Percentiles rank a stretch among this genome's conserved stretches.
phyloP scores from a whole-genome alignment of 2,329 filamentous ascomycete species.

The Trichoderma sp. region DNA sequence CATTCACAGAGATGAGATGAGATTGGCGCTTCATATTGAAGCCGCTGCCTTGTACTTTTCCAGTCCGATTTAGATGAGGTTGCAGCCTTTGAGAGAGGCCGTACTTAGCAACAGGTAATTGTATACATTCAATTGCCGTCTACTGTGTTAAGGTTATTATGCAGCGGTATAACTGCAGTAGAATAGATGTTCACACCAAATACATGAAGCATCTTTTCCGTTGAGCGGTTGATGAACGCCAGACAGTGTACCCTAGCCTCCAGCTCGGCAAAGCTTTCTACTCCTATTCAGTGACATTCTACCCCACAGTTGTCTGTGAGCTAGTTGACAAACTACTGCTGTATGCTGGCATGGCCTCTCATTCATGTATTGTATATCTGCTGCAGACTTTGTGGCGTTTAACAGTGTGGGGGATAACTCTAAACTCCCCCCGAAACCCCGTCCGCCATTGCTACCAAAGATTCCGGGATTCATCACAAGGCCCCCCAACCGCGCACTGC shows the following conservation, averaged over 20 bases:
- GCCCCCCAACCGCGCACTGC: not conserved
- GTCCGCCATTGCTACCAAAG: not conserved
- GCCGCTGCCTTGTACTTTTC: not conserved
- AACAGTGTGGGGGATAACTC: slow-evolving; percentile 3
- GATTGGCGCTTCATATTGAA: not conserved
- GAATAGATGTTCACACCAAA: not conserved
- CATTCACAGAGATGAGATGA: not conserved
- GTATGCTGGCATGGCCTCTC: not conserved
- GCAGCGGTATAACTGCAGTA: no score
- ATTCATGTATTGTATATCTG: not conserved
- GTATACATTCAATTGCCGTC: not conserved
- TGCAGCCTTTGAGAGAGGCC: no score
- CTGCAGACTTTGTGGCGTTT: slow-evolving; percentile 2
- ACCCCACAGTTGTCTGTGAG: not conserved
- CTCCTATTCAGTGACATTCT: not conserved
- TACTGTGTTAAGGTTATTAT: not conserved
- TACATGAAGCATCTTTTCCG: not conserved
- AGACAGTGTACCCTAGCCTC: not conserved
- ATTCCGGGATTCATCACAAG: not conserved
- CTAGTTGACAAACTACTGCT: not conserved
- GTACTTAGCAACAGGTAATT: no score
- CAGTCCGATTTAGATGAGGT: rapidly evolving
- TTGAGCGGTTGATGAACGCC: not conserved
- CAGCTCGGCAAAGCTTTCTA: not conserved
- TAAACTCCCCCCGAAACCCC: slow-evolving; percentile 13